These are phyloP conservation scores for Monosporascus sp. DNA, from an alignment of 2,329 filamentous ascomycete species.

Conservation along the genomic window DNA sequence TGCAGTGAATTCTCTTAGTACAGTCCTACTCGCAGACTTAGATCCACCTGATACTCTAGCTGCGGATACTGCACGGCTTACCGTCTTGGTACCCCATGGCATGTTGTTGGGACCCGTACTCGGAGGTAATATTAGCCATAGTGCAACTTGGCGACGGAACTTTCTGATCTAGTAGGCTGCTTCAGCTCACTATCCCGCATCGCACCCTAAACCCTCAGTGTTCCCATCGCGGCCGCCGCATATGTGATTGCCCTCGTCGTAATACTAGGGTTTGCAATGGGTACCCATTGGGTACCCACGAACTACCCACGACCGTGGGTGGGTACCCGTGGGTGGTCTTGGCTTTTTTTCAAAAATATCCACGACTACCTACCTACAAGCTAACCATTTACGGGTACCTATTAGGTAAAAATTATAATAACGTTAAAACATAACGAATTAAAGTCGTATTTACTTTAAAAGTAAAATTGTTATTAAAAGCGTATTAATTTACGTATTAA, in stretches of 20 bases:
- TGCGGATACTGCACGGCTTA: background rate
- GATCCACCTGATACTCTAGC: background rate
- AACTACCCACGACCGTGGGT: too few relatives aligned
- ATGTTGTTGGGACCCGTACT: background rate
- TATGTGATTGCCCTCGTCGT: background rate
- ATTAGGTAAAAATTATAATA: too few relatives aligned
- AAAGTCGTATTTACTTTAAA: too few relatives aligned
- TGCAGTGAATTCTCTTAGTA: background rate
- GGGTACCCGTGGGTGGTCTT: too few relatives aligned
- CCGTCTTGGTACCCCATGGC: background rate
- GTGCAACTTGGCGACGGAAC: background rate
- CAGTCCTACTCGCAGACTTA: background rate
- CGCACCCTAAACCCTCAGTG: background rate
- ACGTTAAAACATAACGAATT: too few relatives aligned
- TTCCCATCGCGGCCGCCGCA: background rate
- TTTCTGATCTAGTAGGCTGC: background rate
- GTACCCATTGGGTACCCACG: too few relatives aligned
- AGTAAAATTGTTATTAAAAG: too few relatives aligned
- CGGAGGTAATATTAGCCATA: background rate
- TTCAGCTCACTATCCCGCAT: background rate
- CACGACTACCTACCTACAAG: too few relatives aligned
- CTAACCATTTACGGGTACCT: too few relatives aligned
- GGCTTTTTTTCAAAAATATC: too few relatives aligned
- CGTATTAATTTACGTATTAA: too few relatives aligned
- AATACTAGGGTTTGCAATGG: too few relatives aligned